phyloP scores from a whole-genome alignment of 257 asterid species.

The Solanum sitiens region DNA sequence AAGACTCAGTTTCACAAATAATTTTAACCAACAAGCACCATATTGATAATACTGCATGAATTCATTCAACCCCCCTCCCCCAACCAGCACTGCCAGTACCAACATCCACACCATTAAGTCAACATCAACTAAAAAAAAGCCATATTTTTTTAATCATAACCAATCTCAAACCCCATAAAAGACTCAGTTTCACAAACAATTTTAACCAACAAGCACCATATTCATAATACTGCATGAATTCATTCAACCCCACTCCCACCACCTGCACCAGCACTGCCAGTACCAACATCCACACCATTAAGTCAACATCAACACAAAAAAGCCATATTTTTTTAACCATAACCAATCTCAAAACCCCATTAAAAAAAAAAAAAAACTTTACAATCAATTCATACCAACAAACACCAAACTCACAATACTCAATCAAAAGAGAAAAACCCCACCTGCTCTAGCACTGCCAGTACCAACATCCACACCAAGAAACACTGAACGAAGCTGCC shows the following conservation, averaged over 20 bases:
- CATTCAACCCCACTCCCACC: neutral
- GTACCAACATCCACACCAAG: constrained; percentile 98
- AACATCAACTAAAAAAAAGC: neutral
- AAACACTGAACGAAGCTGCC: constrained; percentile 38
- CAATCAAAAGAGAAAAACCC: neutral
- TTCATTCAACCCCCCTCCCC: neutral
- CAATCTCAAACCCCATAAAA: neutral
- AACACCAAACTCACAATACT: neutral
- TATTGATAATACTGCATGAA: no score
- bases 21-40: no score
- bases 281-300: constrained; percentile 35
- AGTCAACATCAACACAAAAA: neutral
- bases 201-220: neutral
- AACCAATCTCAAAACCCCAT: neutral
- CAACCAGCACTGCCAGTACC: constrained; percentile 78
- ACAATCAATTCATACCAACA: neutral
- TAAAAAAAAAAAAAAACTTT: neutral
- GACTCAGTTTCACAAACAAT: neutral
- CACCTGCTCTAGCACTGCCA: constrained; percentile 99
- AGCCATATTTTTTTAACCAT: neutral
- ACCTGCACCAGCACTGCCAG: constrained; percentile 58
- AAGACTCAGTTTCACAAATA: no score
- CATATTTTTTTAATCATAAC: no score
- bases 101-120: constrained; percentile 13
- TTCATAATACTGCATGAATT: neutral